Evolutionary conservation across 78 protist species (phyloP).

Genomic region (Parvularia atlantis): DNA sequence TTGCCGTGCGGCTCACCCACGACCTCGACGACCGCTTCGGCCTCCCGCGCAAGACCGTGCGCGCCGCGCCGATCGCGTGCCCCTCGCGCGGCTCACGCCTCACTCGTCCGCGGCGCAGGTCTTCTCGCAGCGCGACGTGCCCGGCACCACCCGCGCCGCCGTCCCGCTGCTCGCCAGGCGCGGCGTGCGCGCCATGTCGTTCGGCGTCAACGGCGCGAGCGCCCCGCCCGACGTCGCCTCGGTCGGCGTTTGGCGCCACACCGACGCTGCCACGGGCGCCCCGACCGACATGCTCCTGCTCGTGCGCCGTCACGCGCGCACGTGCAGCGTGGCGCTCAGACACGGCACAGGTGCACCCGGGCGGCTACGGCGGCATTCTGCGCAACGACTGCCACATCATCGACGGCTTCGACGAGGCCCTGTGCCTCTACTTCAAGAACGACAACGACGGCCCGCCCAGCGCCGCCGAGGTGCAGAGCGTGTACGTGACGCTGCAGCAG

Average conservation of each 20-base stretch:
- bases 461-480: too few species aligned
- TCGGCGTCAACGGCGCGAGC: conserved; percentile 6
- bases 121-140: conserved; percentile 18
- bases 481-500: too few species aligned
- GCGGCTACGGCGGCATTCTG: conserved; percentile 5
- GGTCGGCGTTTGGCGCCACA: background rate
- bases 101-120: too few species aligned
- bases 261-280: conserved; percentile 4
- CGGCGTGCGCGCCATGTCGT: conserved; percentile 2
- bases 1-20: background rate
- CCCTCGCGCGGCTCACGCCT: too few species aligned
- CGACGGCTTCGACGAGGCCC: background rate
- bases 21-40: background rate
- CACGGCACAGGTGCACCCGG: background rate
- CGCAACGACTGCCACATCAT: background rate
- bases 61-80: too few species aligned
- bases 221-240: background rate
- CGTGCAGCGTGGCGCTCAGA: background rate
- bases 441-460: too few species aligned
- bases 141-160: background rate
- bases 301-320: background rate
- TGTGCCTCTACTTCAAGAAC: background rate
- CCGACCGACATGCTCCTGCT: background rate
- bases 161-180: background rate
- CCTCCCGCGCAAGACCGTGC: background rate